phyloP scores from a whole-genome alignment of 495 filamentous ascomycete genomes.

The Podospora pseudoanserina region DNA sequence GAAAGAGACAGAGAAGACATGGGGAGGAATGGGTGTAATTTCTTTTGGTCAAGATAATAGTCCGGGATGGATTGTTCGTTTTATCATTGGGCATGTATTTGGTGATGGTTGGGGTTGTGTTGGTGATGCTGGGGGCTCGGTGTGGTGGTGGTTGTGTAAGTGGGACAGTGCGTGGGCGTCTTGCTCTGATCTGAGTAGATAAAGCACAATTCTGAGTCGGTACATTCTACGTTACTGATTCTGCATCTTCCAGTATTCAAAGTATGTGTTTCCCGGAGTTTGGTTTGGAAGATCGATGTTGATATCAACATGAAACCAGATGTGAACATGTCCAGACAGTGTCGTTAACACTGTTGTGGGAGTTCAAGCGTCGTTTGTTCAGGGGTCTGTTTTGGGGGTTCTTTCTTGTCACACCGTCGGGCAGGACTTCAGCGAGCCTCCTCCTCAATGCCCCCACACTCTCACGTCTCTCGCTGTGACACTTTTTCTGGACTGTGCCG shows the following conservation, averaged over 20 bases:
- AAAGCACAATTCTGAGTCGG: neutral
- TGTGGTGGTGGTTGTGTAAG: neutral
- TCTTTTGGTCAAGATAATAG: too few species aligned
- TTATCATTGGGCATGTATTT: neutral
- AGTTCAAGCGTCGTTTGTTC: neutral
- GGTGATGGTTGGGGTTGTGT: neutral
- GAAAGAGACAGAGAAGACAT: too few species aligned
- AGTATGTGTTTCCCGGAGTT: too few species aligned
- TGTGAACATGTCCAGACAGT: neutral
- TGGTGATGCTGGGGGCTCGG: neutral
- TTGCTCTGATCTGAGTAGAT: neutral
- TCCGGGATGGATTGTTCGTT: too few species aligned
- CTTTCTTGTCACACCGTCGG: neutral
- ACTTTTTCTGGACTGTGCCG: neutral
- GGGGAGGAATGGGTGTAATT: too few species aligned
- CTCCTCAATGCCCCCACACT: neutral
- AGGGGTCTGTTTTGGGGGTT: neutral
- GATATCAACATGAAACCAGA: too few species aligned
- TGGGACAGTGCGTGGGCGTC: neutral
- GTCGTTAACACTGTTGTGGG: neutral
- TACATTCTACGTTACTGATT: too few species aligned
- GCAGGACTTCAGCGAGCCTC: neutral
- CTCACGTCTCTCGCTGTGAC: neutral
- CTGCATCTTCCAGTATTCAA: too few species aligned
- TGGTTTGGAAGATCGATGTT: too few species aligned